Evolutionary conservation across 169 alveolate species (phyloP), one percentile per base, ranked within the genome.

Genomic region (Eimeria acervulina): DNA sequence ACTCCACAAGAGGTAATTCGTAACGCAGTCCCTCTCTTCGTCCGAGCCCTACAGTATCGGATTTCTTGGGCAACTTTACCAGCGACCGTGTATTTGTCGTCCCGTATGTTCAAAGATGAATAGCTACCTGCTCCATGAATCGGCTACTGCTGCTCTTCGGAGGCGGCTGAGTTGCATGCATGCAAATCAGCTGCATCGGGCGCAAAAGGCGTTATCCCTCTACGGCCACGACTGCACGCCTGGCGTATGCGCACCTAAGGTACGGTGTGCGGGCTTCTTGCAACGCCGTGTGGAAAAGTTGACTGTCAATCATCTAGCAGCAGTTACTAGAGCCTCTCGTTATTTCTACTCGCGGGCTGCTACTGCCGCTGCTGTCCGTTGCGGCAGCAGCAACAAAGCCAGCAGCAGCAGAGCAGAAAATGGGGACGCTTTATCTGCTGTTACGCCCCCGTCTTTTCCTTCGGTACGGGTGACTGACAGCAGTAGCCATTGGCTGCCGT

Each of bases 401-500:
- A 55, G 93, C 59, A 84, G 40, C 55, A 15, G 93, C 80, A 17
- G 0, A 17, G 42, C 28, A 17, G 66, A 51, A 7, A 23, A 81
- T 33, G 66, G 44, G 44, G 44, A n/a, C 44, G n/a, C 51, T 4
- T 1, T 51, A 44, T 42, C 63, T 12, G 0, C 74, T 36, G 40
- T 51, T 3, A 19, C 36, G 55, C 4, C 2, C 23, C 19, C 47
- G 19, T 33, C 12, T 7, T 17, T 31, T 33, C 42, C 59, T 2
- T 84, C 31, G 36, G 33, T 59, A 10, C 28, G 42, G 12, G 80
- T 84, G 74, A 59, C 74, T 28, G 93, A 84, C 59, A 40, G 21
- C 38, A 84, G 80, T 80, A 59, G 40, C 61, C 93, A 84, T 80
- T 84, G 93, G 93, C 51, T 84, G 93, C 78, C 93, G 10, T 17